Evolutionary conservation across 192 early-diverging fungal genomes (phyloP).

Genomic region (Entomortierella chlamydospora): DNA sequence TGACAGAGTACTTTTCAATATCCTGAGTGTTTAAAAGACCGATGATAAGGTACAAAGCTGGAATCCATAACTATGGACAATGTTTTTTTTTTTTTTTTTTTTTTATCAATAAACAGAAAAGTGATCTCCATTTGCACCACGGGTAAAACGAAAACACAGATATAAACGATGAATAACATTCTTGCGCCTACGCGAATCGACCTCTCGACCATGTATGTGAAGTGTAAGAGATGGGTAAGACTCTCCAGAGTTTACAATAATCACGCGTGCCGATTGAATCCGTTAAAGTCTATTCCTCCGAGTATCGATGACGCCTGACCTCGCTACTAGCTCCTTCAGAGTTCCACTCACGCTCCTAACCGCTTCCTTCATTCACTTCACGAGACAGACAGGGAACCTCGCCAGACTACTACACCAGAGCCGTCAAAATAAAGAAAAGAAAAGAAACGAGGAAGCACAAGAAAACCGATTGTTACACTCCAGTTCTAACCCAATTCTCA

Average conservation of each 20-base stretch:
- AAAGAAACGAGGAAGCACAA: neutral
- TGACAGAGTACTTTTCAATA: no score
- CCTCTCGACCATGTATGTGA: neutral
- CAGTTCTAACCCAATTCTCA: neutral
- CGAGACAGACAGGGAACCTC: conserved; percentile 2
- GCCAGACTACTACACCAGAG: conserved; percentile 3
- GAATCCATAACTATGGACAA: neutral
- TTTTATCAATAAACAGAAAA: neutral
- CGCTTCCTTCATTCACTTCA: neutral
- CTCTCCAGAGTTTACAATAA: no score
- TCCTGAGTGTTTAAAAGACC: no score
- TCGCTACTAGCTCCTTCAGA: neutral
- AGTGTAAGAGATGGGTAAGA: no score
- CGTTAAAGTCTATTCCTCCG: neutral
- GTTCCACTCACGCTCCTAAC: neutral
- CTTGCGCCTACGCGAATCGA: neutral
- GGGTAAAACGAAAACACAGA: neutral
- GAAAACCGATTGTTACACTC: conserved; percentile 5
- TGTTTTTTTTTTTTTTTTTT: neutral
- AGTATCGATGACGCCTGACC: neutral
- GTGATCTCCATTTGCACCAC: no score
- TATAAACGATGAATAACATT: neutral
- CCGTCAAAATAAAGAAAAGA: conserved; percentile 1
- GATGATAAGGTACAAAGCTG: no score
- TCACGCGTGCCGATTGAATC: no score